phyloP scores from a whole-genome alignment of 2,329 filamentous ascomycete genomes.

The Madurella fahalii region DNA sequence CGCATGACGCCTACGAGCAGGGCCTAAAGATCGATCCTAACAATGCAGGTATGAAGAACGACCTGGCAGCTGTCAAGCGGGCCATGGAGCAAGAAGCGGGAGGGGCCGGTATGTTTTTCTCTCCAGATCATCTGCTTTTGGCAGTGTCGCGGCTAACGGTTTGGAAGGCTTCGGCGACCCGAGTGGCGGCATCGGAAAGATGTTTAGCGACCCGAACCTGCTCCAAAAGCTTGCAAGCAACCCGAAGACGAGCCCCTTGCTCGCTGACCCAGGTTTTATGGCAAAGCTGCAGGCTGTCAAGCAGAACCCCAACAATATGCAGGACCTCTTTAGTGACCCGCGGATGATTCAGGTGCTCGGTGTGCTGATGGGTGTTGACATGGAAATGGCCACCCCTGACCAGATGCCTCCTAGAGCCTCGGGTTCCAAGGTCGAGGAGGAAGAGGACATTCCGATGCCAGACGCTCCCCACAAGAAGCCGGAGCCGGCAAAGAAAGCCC shows the following conservation, averaged over 20 bases:
- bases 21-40: constrained; percentile 88
- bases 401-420: constrained; percentile 33
- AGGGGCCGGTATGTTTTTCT: constrained; percentile 18
- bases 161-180: constrained; percentile 46
- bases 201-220: constrained; percentile 92
- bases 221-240: constrained; percentile 87
- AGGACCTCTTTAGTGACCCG: constrained; percentile 81
- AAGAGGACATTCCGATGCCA: constrained; percentile 75
- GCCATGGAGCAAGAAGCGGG: constrained; percentile 73
- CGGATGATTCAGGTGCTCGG: constrained; percentile 92
- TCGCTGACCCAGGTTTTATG: constrained; percentile 86
- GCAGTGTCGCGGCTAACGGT: background rate
- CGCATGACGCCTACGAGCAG: constrained; percentile 86
- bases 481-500: constrained; percentile 52
- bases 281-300: constrained; percentile 77
- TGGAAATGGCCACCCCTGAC: constrained; percentile 57
- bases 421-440: constrained; percentile 44
- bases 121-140: too few relatives aligned
- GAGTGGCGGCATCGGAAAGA: constrained; percentile 72
- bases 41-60: constrained; percentile 90
- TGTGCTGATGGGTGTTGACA: constrained; percentile 88
- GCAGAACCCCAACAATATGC: constrained; percentile 73
- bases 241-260: constrained; percentile 81
- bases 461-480: constrained; percentile 52
- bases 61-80: constrained; percentile 77